Evolutionary conservation across 352 stramenopile genomes (phyloP), one percentile per base, ranked within the genome.

Genomic region (Pythium oligandrum): DNA sequence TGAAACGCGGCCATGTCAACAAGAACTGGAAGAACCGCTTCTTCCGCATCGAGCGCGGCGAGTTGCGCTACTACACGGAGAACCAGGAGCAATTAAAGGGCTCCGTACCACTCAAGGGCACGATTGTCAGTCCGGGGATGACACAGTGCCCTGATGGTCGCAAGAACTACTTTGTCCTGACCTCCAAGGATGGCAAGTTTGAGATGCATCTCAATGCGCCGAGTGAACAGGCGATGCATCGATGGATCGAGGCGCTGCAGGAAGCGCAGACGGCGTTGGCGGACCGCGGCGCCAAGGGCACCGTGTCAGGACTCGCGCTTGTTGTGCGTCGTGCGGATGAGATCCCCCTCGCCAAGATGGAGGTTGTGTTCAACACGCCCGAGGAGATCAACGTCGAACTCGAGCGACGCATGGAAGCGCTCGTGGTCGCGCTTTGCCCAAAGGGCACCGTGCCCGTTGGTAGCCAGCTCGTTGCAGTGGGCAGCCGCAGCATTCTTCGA

Each of bases 11-110:
- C 0, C 84, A 94, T 43, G 61, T 93, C 2, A 88, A 90, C 59
- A 95, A 91, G 60, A 95, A 79, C 62, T 95, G 85, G 85, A 90
- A 90, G 66, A 93, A 91, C 51, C 78, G 85, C 7, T 95, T 90
- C 56, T 95, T 95, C 59, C 81, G 81, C 39, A 87, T 95, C 55
- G 83, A 95, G 64, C 75, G 78, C 44, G 79, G 80, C 5, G 69
- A 93, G 36, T 55, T 95, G 52, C 66, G 75, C 35, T 95, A 95
- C 56, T 95, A 90, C 61, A 90, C 82, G 6, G 78, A 91, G 60
- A 86, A 88, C 51, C 71, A 90, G 43, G 78, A 83, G 9, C 68
- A 83, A 36, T 51, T 88, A 4, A 91, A 88, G 48, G 84, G 84
- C 4, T 80, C 78, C 0, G 67, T 95, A 26, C 59, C 80, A 10